Base-by-base conservation (phyloP, 164 flowering plant genomes). In the Tetracentron sinense region DNA sequence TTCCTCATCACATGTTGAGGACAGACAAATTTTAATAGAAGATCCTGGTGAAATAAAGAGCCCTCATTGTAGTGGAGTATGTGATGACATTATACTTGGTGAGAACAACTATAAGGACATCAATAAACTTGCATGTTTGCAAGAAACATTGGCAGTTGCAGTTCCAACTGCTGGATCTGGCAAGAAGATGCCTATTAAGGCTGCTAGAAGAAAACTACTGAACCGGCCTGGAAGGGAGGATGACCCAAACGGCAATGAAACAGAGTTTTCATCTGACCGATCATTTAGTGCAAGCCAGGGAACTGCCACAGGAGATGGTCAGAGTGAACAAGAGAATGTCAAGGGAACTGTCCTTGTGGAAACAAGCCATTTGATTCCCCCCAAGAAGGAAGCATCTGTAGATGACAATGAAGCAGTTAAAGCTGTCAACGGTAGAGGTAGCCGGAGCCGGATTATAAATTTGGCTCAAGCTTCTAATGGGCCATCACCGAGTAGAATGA, bases 381-480 rank as follows among this genome's bases (percentile, higher is more conserved):
- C 73, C 11, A 68, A 66, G 47, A 51, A 30, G 4, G 81, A 80
- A 52, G 17, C 69, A 51, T 58, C 67, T 62, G 23, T 49, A 15
- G 73, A 63, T 67, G 62, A 48, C 54, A 69, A 74, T 62, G 76
- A 68, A 69, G 73, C 68, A 42, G 56, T 58, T 50, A 84, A 75
- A 65, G 83, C 74, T 65, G 64, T 59, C 42, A 72, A 38, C 29
- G 38, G 29, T 75, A 79, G 71, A 64, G 75, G 77, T 58, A 75
- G 63, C 23, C 63, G 62, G 22, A 77, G 81, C 63, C 74, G 88
- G 68, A 79, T 85, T 25, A 85, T 87, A 55, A 78, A 75, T 74
- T 75, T 87, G 75, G 44, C 83, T 55, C 75, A 78, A 42, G 66
- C 81, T 60, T 62, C 75, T 38, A 69, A 53, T 63, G 56, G 58